A percentile compares a stretch with the other conserved stretches of the same genome.
Conservation (phyloP, 108 stramenopile species). For the Cyclostephanos invisitatus region DNA sequence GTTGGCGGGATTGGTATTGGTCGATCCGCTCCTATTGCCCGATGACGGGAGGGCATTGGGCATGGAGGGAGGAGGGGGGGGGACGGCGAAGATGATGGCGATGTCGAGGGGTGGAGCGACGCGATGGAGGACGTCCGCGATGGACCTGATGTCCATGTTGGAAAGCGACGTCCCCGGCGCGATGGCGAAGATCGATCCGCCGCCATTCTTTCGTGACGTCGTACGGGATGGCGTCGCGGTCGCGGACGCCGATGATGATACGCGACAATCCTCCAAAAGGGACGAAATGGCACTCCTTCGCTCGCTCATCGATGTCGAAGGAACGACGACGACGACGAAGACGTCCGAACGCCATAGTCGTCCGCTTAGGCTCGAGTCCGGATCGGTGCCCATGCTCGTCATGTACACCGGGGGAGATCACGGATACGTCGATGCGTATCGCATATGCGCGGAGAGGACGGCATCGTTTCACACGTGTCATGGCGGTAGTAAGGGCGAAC, state of each 20-base stretch:
- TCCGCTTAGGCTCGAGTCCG: conserved; percentile 35
- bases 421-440: conserved; percentile 23
- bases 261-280: neutral
- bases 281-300: conserved; percentile 23
- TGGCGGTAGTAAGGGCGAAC: neutral
- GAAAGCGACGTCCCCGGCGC: neutral
- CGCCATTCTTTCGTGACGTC: too few species aligned
- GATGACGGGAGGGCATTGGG: conserved; percentile 24
- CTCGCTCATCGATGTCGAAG: too few species aligned
- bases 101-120: neutral
- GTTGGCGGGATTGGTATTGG: conserved; percentile 46
- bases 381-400: conserved; percentile 35
- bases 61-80: neutral
- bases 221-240: too few species aligned
- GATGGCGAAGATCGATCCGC: too few species aligned
- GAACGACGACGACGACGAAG: neutral
- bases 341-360: conserved; percentile 10
- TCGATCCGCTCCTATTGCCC: conserved; percentile 47
- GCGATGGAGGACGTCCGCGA: conserved; percentile 30
- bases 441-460: conserved; percentile 39
- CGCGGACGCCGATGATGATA: too few species aligned
- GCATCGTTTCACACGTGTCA: conserved; percentile 42
- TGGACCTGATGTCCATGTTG: conserved; percentile 26
- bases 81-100: neutral
- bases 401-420: conserved; percentile 28